phyloP scores from a whole-genome alignment of 225 moss, liverwort and hornwort species.

The Pseudoscleropodium purum region DNA sequence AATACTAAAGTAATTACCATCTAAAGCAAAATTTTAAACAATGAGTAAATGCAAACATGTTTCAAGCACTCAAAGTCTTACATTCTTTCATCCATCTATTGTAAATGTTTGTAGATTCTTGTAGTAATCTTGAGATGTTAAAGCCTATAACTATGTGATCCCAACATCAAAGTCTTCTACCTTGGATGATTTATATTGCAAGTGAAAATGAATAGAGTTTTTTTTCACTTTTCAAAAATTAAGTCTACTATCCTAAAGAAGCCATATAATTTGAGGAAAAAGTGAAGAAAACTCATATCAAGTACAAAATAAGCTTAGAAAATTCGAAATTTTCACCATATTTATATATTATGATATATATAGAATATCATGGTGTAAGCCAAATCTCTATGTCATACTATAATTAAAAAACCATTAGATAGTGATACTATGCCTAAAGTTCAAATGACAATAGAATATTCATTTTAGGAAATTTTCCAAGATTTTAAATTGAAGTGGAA shows the following conservation, averaged over 20 bases:
- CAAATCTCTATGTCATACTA: background rate
- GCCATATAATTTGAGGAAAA: background rate
- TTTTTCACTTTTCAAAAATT: background rate
- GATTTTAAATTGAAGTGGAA: background rate
- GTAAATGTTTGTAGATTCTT: background rate
- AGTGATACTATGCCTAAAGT: background rate
- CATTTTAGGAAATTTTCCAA: background rate
- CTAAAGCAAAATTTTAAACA: background rate
- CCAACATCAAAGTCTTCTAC: background rate
- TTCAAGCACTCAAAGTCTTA: background rate
- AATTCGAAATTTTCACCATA: background rate
- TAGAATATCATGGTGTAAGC: background rate
- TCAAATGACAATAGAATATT: background rate
- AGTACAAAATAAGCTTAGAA: background rate
- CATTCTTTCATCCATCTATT: background rate
- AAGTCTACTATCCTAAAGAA: background rate
- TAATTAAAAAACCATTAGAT: background rate
- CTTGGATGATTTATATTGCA: background rate
- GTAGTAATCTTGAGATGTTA: fast-evolving
- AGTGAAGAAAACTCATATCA: background rate
- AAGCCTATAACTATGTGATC: fast-evolving
- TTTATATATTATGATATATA: background rate
- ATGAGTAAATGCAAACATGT: fast-evolving
- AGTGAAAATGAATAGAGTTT: background rate
- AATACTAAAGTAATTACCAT: background rate